Conservation (phyloP, 441 rosid genomes). For the Pelargonium citronellum region DNA sequence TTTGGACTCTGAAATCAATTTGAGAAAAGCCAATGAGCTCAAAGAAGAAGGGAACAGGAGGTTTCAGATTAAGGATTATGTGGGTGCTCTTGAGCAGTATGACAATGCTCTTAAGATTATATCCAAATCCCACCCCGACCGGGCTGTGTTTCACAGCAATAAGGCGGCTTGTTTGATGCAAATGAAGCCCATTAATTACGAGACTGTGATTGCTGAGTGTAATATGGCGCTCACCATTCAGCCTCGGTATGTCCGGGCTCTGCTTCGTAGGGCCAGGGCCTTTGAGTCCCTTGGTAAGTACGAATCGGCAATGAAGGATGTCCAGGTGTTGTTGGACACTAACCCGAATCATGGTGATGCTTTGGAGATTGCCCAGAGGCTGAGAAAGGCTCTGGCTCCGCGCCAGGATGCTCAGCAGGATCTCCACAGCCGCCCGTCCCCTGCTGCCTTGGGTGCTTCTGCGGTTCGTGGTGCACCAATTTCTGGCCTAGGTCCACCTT, state of each 20-base stretch:
- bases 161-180: constrained; percentile 96
- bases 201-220: constrained; percentile 71
- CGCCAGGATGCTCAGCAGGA: constrained; percentile 72
- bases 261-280: constrained; percentile 79
- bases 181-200: constrained; percentile 89
- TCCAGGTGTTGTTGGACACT: constrained; percentile 55
- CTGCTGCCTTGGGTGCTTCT: constrained; percentile 95
- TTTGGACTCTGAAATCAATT: constrained; percentile 55
- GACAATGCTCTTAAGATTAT: constrained; percentile 59
- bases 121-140: constrained; percentile 67
- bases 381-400: constrained; percentile 57
- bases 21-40: constrained; percentile 85
- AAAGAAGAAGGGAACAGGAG: constrained; percentile 88
- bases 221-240: constrained; percentile 69
- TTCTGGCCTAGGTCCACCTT: constrained; percentile 77
- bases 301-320: constrained; percentile 79
- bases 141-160: constrained; percentile 87
- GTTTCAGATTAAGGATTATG: constrained; percentile 69
- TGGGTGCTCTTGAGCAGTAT: constrained; percentile 72
- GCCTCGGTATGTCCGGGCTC: constrained; percentile 66
- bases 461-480: constrained; percentile 88
- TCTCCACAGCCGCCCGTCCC: constrained; percentile 80
- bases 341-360: constrained; percentile 75
- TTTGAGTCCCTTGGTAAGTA: constrained; percentile 67
- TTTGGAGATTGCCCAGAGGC: constrained; percentile 50